Conservation (phyloP, 2,329 filamentous ascomycete genomes). For the Ceratocystis smalleyi region DNA sequence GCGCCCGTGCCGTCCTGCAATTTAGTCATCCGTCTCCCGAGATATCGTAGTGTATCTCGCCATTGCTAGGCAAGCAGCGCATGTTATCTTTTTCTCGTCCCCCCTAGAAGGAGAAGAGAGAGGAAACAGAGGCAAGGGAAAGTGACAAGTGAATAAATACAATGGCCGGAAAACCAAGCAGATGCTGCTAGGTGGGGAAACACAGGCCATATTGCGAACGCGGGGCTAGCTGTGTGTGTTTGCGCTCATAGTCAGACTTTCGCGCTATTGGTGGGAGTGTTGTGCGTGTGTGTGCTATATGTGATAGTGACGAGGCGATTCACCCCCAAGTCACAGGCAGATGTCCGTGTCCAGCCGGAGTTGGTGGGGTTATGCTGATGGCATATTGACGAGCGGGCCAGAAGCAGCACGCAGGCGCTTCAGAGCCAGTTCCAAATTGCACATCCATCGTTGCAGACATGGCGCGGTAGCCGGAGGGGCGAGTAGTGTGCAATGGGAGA, state of each 20-base stretch:
- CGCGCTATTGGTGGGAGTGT: not conserved
- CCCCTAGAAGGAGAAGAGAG: not conserved
- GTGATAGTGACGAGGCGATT: constrained; percentile 2
- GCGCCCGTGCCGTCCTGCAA: not conserved
- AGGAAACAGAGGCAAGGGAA: not conserved
- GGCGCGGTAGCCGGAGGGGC: no score
- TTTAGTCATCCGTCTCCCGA: not conserved
- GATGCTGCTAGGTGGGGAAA: not conserved
- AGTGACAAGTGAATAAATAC: not conserved
- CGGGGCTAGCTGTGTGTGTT: not conserved
- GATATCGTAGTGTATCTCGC: not conserved
- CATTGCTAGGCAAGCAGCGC: not conserved
- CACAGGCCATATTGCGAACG: not conserved
- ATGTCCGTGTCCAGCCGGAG: not conserved
- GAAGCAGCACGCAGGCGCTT: no score
- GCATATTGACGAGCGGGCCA: no score
- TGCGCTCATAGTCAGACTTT: no score
- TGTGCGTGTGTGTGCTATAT: not conserved
- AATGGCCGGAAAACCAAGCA: not conserved
- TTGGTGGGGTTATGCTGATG: not conserved
- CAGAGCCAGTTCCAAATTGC: no score
- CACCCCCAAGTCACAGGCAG: not conserved
- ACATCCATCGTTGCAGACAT: no score
- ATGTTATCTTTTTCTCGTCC: not conserved
- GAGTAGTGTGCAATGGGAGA: no score